Evolutionary conservation across 371 early-diverging fungal species (phyloP), one percentile per base, ranked within the genome.

Genomic region (Conidiobolus coronatus): DNA sequence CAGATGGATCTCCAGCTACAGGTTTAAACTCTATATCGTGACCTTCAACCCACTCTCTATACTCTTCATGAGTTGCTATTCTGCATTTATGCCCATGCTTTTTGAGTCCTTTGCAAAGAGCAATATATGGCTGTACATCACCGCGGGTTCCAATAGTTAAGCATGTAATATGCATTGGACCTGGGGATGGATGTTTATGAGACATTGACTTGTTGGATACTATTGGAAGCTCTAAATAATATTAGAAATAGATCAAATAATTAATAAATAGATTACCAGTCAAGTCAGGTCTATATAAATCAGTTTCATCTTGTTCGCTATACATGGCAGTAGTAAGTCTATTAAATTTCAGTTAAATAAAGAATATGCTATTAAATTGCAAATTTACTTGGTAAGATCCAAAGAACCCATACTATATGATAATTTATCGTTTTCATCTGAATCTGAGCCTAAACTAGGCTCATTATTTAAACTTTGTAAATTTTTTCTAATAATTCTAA

Each of bases 51-150:
- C 82, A 84, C 1, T 60, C 65, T 51, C 70, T 61, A 50, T 75
- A 84, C 48, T 84, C 85, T 22, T 59, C 66, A 50, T 81, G 82
- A 0, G 85, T 78, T 1, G 80, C 77, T 36, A 84, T 82, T 24
- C 76, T 67, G 45, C 78, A 78, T 14, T 55, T 57, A 50, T 85
- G 86, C 1, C 83, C 82, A 51, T 79, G 69, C 36, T 59, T 61
- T 68, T 70, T 69, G 9, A 86, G 56, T 1, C 71, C 66, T 60
- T 84, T 81, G 57, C 79, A 75, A 12, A 82, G 63, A 0, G 84
- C 83, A 57, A 86, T 79, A 45, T 79, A 86, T 0, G 84, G 86
- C 52, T 86, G 81, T 0, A 86, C 83, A 57, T 84, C 86, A 6
- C 86, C 86, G 34, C 86, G 67, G 7, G 81, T 77, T n/a, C 86